phyloP scores from a whole-genome alignment of 345 rosid species.

The thale cress (Arabidopsis thaliana) region DNA sequence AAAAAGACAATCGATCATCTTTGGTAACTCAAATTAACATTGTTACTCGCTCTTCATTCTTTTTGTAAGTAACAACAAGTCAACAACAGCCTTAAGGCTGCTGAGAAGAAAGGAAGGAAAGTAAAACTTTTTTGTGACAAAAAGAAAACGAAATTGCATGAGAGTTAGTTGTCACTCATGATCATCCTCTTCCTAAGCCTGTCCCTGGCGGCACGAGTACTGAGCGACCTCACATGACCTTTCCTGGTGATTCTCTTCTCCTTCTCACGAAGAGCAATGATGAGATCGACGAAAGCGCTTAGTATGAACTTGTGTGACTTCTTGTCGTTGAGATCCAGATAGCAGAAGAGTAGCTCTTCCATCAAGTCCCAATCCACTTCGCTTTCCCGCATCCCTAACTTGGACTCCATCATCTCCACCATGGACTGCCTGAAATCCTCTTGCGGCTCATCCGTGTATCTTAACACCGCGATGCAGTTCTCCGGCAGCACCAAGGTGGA shows the following conservation, averaged over 20 bases:
- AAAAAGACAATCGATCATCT: constrained; percentile 33
- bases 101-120: constrained; percentile 4
- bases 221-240: constrained; percentile 30
- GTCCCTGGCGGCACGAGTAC: constrained; percentile 41
- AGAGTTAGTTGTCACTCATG: constrained; percentile 17
- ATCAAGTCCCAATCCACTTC: constrained; percentile 81
- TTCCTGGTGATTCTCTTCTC: constrained; percentile 44
- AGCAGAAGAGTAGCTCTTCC: constrained; percentile 81
- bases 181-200: constrained; percentile 37
- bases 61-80: constrained; percentile 19
- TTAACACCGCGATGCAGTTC: constrained; percentile 67
- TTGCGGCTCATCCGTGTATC: constrained; percentile 55
- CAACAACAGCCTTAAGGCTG: background rate
- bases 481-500: constrained; percentile 50
- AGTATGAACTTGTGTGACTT: constrained; percentile 71
- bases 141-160: background rate
- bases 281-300: constrained; percentile 77
- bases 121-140: background rate
- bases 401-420: constrained; percentile 74
- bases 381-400: constrained; percentile 42
- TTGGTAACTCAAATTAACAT: constrained; percentile 12
- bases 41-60: constrained; percentile 5
- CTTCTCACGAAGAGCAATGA: constrained; percentile 45
- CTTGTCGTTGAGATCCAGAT: constrained; percentile 72
- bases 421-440: constrained; percentile 75